These are phyloP conservation scores for Phaeoacremonium minimum DNA, from an alignment of 2,329 filamentous ascomycete genomes.

Conservation along the genomic window DNA sequence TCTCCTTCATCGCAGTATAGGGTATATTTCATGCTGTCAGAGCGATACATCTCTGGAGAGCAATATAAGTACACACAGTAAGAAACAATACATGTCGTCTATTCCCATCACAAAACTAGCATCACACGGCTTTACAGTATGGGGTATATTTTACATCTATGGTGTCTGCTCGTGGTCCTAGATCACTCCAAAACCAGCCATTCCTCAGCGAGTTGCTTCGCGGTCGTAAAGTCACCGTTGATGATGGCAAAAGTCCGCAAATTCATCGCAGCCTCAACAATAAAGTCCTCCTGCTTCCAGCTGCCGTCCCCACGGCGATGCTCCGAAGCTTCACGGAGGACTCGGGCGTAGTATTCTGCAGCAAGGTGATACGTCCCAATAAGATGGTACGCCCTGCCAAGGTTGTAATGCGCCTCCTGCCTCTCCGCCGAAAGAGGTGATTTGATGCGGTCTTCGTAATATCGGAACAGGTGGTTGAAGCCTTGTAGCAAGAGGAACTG, in stretches of 20 bases:
- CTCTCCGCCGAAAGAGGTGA: conserved; percentile 32
- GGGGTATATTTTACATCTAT: too few species aligned
- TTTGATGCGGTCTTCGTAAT: conserved; percentile 56
- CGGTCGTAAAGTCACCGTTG: conserved; percentile 57
- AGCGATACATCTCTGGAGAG: too few species aligned
- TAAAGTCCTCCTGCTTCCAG: conserved; percentile 49
- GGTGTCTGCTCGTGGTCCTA: too few species aligned
- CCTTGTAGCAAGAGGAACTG: conserved; percentile 87
- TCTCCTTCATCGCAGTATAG: too few species aligned
- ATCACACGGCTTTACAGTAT: too few species aligned
- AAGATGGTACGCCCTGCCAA: conserved; percentile 71
- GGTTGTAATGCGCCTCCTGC: conserved; percentile 80
- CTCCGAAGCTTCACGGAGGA: conserved; percentile 34
- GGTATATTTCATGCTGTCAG: too few species aligned
- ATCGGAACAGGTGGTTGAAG: conserved; percentile 72
- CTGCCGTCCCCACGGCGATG: conserved; percentile 3
- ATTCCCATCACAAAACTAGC: too few species aligned
- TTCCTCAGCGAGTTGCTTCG: conserved; percentile 54
- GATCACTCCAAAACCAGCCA: conserved; percentile 52
- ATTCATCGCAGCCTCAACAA: conserved; percentile 69
- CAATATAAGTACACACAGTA: too few species aligned
- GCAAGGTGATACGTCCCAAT: conserved; percentile 72
- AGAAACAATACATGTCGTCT: too few species aligned
- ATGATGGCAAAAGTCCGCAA: conserved; percentile 64
- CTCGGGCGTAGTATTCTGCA: conserved; percentile 61